Base-by-base conservation (phyloP, 139 green algal species). In the Marvania coccoides region DNA sequence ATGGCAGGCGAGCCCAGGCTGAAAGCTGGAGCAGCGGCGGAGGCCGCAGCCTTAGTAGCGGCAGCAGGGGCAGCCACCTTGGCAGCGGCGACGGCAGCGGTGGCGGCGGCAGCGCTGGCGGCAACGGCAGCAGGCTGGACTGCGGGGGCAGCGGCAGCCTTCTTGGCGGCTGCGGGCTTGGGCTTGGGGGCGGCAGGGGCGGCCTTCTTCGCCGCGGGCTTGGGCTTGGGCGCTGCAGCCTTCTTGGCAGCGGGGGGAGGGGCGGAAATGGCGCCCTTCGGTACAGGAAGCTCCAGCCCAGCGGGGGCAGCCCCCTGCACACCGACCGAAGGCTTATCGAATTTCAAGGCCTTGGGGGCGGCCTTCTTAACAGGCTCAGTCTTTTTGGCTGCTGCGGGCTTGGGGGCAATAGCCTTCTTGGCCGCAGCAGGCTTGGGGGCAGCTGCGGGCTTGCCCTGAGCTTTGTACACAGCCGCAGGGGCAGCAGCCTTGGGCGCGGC, bases 401-500 rank as follows among this genome's bases (percentile, higher is more conserved):
- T 71, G 24, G 6, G 0, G 8, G 63, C 63, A 15, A n/a, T n/a
- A n/a, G n/a, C n/a, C n/a, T 39, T 28, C 63, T 71, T 71, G 47
- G 63, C 5, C 34, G 63, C 42, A 38, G 24, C 14, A 15, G 45
- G 8, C 34, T 63, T 61, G n/a, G 36, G 6, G 30, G 62, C 45
- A 6, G 69, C 4, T 10, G 54, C 54, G 8, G 54, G 54, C 2
- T 19, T 6, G 10, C 33, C 54, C 4, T 19, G 54, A 31, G 39
- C 42, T 56, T 61, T 61, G 19, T 64, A 64, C 24, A 64, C 57
- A 64, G 57, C 57, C 57, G 33, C 33, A 39, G 58, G 19, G n/a
- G 30, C 63, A 54, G 63, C 60, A 23, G 69, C 46, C 58, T 67
- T 47, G 56, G 63, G 33, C 4, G 39, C 53, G 30, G 61, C 10